Base-by-base conservation (phyloP, 495 filamentous ascomycete species). In the Cercophora newfieldiana region DNA sequence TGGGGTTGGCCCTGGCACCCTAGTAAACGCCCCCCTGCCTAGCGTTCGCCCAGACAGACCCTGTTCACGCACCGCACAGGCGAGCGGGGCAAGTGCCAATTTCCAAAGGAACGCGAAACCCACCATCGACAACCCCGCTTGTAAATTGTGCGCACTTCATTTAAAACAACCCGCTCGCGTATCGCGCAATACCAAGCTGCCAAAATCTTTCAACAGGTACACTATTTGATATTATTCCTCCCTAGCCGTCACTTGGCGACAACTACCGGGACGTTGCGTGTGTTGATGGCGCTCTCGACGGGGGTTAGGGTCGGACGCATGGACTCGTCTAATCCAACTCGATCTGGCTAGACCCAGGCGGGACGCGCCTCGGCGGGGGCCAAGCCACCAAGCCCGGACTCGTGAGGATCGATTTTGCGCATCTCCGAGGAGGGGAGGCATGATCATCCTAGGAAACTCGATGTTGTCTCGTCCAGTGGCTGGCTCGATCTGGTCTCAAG, bases 391-490 rank as follows among this genome's bases (percentile, higher is more conserved):
- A 26, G 37, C 28, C 59, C 30, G 63, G 19, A 60, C 64, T 49
- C 58, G 64, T 64, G 50, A 58, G 53, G 51, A 65, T 66, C 65
- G 47, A 61, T 58, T 50, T 66, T 63, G 68, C 58, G 67, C 76
- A 78, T 78, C 74, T 75, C 74, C 74, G 71, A 78, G 74, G 76
- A 74, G 66, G 44, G 74, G 76, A 74, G 66, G 44, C 65, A 50
- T 61, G 59, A 61, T 63, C 61, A 21, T 29, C 22, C 30, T 37
- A 22, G 30, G 29, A 51, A 51, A 50, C n/a, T n/a, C n/a, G n/a
- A n/a, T n/a, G n/a, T n/a, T n/a, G n/a, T n/a, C n/a, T n/a, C n/a
- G n/a, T n/a, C n/a, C n/a, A n/a, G n/a, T n/a, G n/a, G n/a, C n/a
- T n/a, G n/a, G 10, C 19, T 14, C 57, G 57, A 60, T 60, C 26